Percentiles rank a stretch among this genome's conserved stretches.
phyloP scores from a whole-genome alignment of 371 early-diverging fungal genomes.

The Syncephalastrum monosporum region DNA sequence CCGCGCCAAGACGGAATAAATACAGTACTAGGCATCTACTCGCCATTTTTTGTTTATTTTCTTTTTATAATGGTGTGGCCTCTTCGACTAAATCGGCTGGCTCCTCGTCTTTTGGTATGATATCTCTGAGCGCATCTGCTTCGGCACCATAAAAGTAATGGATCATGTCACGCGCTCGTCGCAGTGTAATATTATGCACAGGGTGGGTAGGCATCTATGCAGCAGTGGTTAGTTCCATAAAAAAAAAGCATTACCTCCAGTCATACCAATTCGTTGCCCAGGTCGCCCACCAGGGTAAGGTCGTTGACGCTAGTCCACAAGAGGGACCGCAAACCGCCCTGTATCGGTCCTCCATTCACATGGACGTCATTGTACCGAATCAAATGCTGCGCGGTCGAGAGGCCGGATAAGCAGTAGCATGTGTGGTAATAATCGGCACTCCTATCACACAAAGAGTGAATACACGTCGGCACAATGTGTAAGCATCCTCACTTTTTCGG shows the following conservation, averaged over 20 bases:
- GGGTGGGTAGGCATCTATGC: constrained; percentile 57
- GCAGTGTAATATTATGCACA: constrained; percentile 52
- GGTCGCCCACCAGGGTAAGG: constrained; percentile 47
- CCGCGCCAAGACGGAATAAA: constrained; percentile 10
- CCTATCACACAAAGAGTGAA: constrained; percentile 24
- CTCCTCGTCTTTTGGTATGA: constrained; percentile 38
- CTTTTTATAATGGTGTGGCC: background rate
- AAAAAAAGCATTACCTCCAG: constrained; percentile 1
- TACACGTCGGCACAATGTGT: background rate
- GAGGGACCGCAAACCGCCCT: constrained; percentile 29
- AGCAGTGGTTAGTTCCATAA: background rate
- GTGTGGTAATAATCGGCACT: constrained; percentile 93
- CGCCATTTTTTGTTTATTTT: too few relatives aligned
- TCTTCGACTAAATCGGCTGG: constrained; percentile 6
- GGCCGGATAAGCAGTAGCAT: constrained; percentile 88
- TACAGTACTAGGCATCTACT: background rate
- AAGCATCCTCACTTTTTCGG: constrained; percentile 70
- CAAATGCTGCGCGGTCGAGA: constrained; percentile 67
- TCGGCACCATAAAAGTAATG: constrained; percentile 44
- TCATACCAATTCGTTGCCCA: constrained; percentile 54
- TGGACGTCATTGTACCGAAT: constrained; percentile 28
- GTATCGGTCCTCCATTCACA: constrained; percentile 6
- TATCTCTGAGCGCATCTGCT: constrained; percentile 11
- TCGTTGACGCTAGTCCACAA: constrained; percentile 41
- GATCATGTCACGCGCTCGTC: constrained; percentile 39